Evolutionary conservation across 2,329 filamentous ascomycete species (phyloP).

Genomic region (Fusarium algeriense): DNA sequence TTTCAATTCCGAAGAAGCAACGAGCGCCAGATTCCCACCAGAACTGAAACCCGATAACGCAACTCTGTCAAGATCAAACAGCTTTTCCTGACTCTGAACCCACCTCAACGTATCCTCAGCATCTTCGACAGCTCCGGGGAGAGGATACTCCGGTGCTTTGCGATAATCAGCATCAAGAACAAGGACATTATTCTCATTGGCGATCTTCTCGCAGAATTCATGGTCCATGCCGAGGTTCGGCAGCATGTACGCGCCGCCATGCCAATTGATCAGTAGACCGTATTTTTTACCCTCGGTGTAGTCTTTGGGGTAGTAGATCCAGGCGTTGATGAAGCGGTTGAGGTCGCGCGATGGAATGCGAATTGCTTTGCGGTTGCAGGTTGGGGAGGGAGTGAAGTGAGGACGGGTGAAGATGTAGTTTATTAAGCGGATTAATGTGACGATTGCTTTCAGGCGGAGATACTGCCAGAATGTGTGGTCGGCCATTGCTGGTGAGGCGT

Average conservation of each 20-base stretch:
- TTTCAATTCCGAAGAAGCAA: conserved; percentile 48
- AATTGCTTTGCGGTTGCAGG: conserved; percentile 23
- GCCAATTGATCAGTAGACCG: conserved; percentile 53
- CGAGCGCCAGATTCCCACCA: conserved; percentile 59
- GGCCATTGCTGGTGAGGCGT: not conserved
- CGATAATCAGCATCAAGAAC: conserved; percentile 55
- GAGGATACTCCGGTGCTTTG: conserved; percentile 55
- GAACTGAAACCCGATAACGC: conserved; percentile 62
- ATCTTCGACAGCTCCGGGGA: conserved; percentile 51
- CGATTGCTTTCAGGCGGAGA: conserved; percentile 29
- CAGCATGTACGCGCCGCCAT: conserved; percentile 52
- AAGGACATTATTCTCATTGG: conserved; percentile 41
- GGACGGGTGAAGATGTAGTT: conserved; percentile 27
- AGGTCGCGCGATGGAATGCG: conserved; percentile 48
- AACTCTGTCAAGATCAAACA: conserved; percentile 52
- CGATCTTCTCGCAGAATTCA: conserved; percentile 52
- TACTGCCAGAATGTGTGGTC: conserved; percentile 26
- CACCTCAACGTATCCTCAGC: conserved; percentile 54
- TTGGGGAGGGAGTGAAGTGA: conserved; percentile 21
- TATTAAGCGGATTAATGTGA: conserved; percentile 26
- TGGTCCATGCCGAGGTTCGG: conserved; percentile 56
- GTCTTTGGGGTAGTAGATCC: conserved; percentile 44
- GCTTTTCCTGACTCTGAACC: conserved; percentile 46
- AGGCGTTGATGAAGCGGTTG: conserved; percentile 45
- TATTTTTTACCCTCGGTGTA: not conserved